Base-by-base conservation (phyloP, 257 asterid genomes). In the Penstemon davidsonii region DNA sequence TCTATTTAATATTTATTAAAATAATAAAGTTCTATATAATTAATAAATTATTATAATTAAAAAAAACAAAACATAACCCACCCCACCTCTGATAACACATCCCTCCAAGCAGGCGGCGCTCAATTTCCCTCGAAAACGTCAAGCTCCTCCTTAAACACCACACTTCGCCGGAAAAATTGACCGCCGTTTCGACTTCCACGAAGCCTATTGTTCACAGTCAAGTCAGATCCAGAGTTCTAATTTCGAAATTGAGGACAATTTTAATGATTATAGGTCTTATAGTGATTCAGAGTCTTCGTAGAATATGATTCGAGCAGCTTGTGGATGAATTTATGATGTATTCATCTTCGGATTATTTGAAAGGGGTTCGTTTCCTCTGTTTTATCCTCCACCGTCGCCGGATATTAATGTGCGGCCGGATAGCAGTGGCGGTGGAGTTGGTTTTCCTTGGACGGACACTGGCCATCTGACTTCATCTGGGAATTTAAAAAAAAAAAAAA, bases 31-130 rank as follows among this genome's bases (percentile, higher is more conserved):
- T 15, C 18, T 15, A 15, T 15, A 15, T 15, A 15, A 15, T 15
- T 15, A 15, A 15, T 15, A 15, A 15, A 15, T 15, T 15, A 15
- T 15, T 15, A 15, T 15, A 15, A 15, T 15, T 15, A 15, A 15
- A 15, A 15, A 15, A 15, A 15, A 15, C 18, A 15, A 15, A 15
- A 15, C 18, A 15, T 15, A 15, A 15, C 18, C 18, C 18, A 15
- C 18, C 18, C 18, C 18, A 15, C 18, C 18, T 0, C 18, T 15
- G 18, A 15, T 15, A 15, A 15, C 18, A 15, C 18, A 15, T 15
- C 18, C 88, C 44, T 81, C 81, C 73, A 86, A 84, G 42, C 80
- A 81, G 81, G 88, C 88, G 2, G 88, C 86, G 72, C 84, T 84
- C 69, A 84, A 84, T 73, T 84, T 84, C 73, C 88, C 88, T 15